Base-by-base conservation (phyloP, 1,284 basidiomycete species). In the Naganishia albida region DNA sequence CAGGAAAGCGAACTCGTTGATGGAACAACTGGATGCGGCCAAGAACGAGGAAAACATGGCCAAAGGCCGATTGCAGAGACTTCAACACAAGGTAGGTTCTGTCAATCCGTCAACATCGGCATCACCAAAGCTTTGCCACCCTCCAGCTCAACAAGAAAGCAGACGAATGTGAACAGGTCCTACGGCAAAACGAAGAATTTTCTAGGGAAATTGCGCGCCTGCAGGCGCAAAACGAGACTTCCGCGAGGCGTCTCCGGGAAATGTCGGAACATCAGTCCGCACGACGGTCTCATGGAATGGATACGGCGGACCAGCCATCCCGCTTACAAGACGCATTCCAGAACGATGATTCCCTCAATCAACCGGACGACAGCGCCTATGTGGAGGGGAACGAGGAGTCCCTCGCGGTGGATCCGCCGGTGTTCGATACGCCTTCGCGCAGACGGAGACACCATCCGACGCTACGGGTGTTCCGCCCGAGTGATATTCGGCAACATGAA, bases 191-290 rank as follows among this genome's bases (percentile, higher is more conserved):
- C 20, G 13, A 60, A 26, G 56, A 23, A n/a, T 60, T 40, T 39
- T 28, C 30, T 8, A 23, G 20, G 46, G 28, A 60, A 20, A 60
- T 60, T 38, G 28, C 30, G 7, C 13, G 13, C 30, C 34, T 60
- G 2, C 20, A 60, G 16, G 56, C 46, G 20, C 44, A 49, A 28
- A 60, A 60, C 20, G 28, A 46, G 20, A 49, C 25, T 6, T 60
- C 56, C 12, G 56, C 34, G 13, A 38, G 46, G 25, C 56, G 56
- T 4, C 39, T 60, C 6, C 56, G 34, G 34, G 56, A 60, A 25
- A 60, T 60, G 20, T 40, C 56, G n/a, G 46, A 50, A 49, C 38
- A 30, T n/a, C 55, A 50, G 20, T 60, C 56, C n/a, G 28, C 56
- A 3, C 44, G 56, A 1, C 44, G 46, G 23, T 25, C 34, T 2